Percentiles rank a stretch among this genome's conserved stretches.
Conservation (phyloP, 345 rosid genomes). For the Mercurialis annua region DNA sequence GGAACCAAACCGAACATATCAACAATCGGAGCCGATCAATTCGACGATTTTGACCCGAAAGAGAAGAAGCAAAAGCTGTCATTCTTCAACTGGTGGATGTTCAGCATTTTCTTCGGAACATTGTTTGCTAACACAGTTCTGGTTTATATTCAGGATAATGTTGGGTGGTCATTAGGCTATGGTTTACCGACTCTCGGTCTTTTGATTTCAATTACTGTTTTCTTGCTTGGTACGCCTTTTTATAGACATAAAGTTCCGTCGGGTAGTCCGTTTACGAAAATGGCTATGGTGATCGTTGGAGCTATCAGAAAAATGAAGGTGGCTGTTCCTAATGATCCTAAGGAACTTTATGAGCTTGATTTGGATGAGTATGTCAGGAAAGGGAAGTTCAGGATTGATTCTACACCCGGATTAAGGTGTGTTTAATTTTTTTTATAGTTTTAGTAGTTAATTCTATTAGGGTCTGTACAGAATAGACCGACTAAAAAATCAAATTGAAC, state of each 20-base stretch:
- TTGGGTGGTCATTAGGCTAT: constrained; percentile 82
- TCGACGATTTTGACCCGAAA: constrained; percentile 71
- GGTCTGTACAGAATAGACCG: too few species aligned
- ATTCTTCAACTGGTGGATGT: constrained; percentile 99
- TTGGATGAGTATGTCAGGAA: constrained; percentile 42
- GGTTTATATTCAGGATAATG: constrained; percentile 85
- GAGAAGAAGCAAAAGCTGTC: constrained; percentile 77
- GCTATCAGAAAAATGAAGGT: constrained; percentile 55
- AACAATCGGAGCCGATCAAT: constrained; percentile 89
- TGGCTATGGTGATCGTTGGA: constrained; percentile 73
- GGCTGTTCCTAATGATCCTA: constrained; percentile 40
- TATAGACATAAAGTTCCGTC: constrained; percentile 67
- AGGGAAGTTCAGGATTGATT: constrained; percentile 56
- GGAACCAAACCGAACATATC: constrained; percentile 96
- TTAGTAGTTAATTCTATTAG: too few species aligned
- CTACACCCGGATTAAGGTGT: constrained; percentile 58
- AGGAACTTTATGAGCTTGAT: constrained; percentile 55
- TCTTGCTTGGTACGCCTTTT: constrained; percentile 64
- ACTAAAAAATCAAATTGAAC: too few species aligned
- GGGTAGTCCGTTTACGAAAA: constrained; percentile 73
- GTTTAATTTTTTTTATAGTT: too few species aligned
- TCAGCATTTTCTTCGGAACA: constrained; percentile 83
- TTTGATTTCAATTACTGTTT: constrained; percentile 48
- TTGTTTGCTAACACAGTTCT: constrained; percentile 79
- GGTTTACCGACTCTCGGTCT: constrained; percentile 77